These are phyloP conservation scores for Tuber melanosporum DNA, from an alignment of 495 filamentous ascomycete species.

Conservation along the genomic window DNA sequence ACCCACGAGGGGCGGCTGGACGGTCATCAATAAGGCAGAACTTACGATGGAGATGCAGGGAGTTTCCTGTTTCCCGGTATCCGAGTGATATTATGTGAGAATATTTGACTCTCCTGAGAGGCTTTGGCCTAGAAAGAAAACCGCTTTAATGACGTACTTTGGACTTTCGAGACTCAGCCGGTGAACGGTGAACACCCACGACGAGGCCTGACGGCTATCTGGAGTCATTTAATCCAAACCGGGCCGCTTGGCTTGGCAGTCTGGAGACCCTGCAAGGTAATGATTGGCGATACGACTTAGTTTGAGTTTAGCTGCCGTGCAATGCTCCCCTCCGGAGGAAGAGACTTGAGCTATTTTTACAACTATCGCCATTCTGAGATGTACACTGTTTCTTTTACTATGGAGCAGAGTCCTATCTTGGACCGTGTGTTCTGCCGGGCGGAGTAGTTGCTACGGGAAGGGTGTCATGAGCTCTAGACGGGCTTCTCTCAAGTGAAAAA, in stretches of 20 bases:
- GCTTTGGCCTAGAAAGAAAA: not conserved
- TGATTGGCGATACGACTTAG: not conserved
- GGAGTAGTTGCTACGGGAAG: not conserved
- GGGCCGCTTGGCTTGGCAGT: not conserved
- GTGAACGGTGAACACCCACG: not conserved
- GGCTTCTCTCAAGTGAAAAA: not conserved
- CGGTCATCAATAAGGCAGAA: not conserved
- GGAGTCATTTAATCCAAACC: not conserved
- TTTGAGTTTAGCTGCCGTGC: not conserved
- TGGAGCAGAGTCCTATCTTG: not conserved
- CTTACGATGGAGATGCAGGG: not conserved
- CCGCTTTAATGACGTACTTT: not conserved
- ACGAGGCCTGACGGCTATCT: not conserved
- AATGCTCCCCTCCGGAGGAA: not conserved
- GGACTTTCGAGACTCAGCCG: not conserved
- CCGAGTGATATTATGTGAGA: not conserved
- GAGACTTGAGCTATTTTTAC: not conserved
- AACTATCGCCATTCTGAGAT: not conserved
- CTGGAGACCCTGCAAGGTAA: not conserved
- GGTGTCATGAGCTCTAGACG: not conserved
- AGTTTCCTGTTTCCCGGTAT: not conserved
- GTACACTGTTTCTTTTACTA: not conserved
- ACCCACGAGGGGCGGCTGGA: not conserved
- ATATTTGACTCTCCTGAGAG: not conserved
- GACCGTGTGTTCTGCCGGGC: not conserved